Percentiles rank a stretch among this genome's conserved stretches.
Conservation (phyloP, 768 basidiomycete genomes). For the Russula brevipes region DNA sequence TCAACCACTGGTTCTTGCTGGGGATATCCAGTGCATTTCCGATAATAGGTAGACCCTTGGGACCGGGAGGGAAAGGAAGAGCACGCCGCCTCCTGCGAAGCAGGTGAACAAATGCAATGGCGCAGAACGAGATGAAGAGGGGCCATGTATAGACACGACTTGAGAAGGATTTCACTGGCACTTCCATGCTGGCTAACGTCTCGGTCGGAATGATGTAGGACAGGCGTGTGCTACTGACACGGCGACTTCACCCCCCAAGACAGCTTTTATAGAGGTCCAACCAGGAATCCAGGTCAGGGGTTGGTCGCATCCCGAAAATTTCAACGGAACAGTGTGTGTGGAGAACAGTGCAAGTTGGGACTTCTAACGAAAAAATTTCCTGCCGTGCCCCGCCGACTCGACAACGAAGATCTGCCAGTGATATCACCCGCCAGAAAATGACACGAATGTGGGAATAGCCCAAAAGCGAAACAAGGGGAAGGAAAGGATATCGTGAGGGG, state of each 20-base stretch:
- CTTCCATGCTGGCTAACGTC: background rate
- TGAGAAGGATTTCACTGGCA: background rate
- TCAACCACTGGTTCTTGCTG: constrained; percentile 22
- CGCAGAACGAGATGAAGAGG: background rate
- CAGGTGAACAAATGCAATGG: background rate
- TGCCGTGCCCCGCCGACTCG: background rate
- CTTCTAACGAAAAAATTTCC: background rate
- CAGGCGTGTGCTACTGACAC: background rate
- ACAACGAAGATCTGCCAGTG: background rate
- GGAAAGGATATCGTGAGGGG: background rate
- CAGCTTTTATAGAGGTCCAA: constrained; percentile 9
- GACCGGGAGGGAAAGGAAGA: constrained; percentile 28
- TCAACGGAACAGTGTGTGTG: background rate
- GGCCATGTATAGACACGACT: background rate
- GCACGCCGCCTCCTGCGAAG: constrained; percentile 3
- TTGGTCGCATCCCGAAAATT: no score
- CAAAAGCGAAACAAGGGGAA: no score
- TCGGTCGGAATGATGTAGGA: background rate
- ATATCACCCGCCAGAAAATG: background rate
- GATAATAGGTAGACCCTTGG: constrained; percentile 25
- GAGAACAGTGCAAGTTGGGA: background rate
- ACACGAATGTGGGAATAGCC: background rate
- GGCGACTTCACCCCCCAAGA: background rate
- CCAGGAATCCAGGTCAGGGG: background rate
- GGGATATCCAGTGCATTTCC: constrained; percentile 28